Conservation (phyloP, 2,329 filamentous ascomycete genomes). For the Purpureocillium lavendulum region DNA sequence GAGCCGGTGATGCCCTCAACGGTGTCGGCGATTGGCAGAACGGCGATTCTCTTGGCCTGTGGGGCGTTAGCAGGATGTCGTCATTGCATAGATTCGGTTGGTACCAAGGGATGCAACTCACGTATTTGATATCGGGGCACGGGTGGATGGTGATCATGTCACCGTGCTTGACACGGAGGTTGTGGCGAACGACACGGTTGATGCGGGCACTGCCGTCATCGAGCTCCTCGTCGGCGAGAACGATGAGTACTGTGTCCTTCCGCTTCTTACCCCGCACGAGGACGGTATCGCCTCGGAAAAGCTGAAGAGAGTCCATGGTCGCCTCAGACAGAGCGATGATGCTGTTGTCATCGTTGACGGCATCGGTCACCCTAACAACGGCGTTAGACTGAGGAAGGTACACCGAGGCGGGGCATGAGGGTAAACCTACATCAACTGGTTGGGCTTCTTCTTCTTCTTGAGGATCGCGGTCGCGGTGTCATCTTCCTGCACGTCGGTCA, state of each 20-base stretch:
- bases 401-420: not conserved
- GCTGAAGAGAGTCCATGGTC: constrained; percentile 96
- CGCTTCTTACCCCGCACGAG: constrained; percentile 99
- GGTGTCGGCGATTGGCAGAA: constrained; percentile 95
- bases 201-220: constrained; percentile 96
- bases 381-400: constrained; percentile 11
- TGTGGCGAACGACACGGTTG: constrained; percentile 98
- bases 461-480: constrained; percentile 93
- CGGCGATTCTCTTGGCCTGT: constrained; percentile 96
- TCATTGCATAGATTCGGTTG: not conserved
- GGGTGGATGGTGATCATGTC: constrained; percentile 96
- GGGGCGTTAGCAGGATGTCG: constrained; percentile 7
- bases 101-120: constrained; percentile 39
- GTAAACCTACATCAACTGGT: constrained; percentile 85
- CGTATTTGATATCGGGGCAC: constrained; percentile 99
- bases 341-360: constrained; percentile 98
- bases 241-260: constrained; percentile 97
- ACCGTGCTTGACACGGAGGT: constrained; percentile 95
- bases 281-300: constrained; percentile 98
- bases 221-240: constrained; percentile 93
- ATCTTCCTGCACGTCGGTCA: constrained; percentile 55
- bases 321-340: constrained; percentile 97
- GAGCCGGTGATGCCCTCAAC: constrained; percentile 96
- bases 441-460: constrained; percentile 99
- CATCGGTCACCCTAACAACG: constrained; percentile 80